phyloP scores from a whole-genome alignment of 129 eudicot species.

The Deinandra increscens region DNA sequence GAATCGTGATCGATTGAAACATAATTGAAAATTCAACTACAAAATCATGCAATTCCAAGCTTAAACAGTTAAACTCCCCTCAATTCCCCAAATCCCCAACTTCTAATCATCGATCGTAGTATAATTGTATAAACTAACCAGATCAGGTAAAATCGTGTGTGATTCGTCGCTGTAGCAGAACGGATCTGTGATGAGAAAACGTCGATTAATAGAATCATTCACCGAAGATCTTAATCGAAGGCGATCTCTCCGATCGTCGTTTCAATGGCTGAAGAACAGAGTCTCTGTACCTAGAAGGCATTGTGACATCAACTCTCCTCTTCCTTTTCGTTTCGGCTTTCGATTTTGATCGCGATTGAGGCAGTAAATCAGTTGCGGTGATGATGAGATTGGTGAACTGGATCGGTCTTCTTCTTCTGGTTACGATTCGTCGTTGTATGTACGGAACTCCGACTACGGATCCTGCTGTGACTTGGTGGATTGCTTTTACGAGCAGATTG shows the following conservation, averaged over 20 bases:
- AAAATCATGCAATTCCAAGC: slow-evolving; percentile 3
- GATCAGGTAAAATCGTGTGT: slow-evolving; percentile 23
- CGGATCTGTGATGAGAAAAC: slow-evolving; percentile 11
- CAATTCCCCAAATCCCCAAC: neutral
- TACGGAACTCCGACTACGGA: slow-evolving; percentile 69
- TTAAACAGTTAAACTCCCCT: neutral
- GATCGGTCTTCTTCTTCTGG: slow-evolving; percentile 35
- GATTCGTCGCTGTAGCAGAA: neutral
- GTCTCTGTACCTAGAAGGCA: slow-evolving; percentile 45
- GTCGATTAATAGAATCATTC: slow-evolving; percentile 7
- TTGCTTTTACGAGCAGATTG: slow-evolving; percentile 74
- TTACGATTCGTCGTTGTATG: slow-evolving; percentile 49
- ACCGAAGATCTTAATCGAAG: slow-evolving; percentile 11
- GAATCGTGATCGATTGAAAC: neutral
- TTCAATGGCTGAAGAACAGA: slow-evolving; percentile 44
- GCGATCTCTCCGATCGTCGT: slow-evolving; percentile 23
- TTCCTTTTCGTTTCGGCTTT: slow-evolving; percentile 23
- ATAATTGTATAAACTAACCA: slow-evolving; percentile 5
- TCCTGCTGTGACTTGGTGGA: slow-evolving; percentile 62
- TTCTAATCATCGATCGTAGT: slow-evolving; percentile 9
- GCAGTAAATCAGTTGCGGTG: neutral
- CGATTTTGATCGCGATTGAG: neutral
- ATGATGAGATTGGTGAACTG: slow-evolving; percentile 37
- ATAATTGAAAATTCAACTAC: slow-evolving; percentile 10
- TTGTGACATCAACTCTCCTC: slow-evolving; percentile 28